Evolutionary conservation across 352 stramenopile genomes (phyloP), one percentile per base, ranked within the genome.

Genomic region (Lagenidium giganteum): DNA sequence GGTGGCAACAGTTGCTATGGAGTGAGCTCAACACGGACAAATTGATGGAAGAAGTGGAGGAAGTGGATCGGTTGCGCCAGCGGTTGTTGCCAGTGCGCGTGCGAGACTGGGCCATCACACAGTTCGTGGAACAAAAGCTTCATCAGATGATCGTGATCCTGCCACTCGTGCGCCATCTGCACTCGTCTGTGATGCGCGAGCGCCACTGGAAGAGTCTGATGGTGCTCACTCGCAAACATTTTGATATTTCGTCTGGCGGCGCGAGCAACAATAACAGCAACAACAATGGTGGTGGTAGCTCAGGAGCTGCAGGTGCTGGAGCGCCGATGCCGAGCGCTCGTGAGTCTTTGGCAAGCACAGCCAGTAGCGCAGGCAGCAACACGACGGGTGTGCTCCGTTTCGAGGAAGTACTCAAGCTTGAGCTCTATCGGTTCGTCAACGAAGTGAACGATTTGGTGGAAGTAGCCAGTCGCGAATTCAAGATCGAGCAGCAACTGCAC

Each of bases 401-500:
- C 17, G 77, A 96, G 55, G 88, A 98, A 46, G 92, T 98, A 41
- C 77, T 98, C 29, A 69, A 74, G 31, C 67, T 98, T 14, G 85
- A 97, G 30, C 67, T 98, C 22, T 83, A 97, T 51, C 71, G 73
- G 5, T 91, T 96, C 43, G 91, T 96, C 17, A 94, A 94, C 39
- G 87, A 97, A 52, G 91, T 98, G 27, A 91, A 95, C 49, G 93
- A 98, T 34, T 73, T 98, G 16, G 87, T 98, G 2, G 93, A 98
- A 58, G 95, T 96, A 45, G 94, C 93, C 37, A 87, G 74, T 13
- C 95, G 96, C n/a, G 94, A 98, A 42, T 95, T 97, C 46, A 98
- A 98, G 64, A 98, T 98, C 47, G 94, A 98, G 53, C 95, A 96
- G 50, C 94, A 98, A 38, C 65, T 98, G 16, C 70, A 64, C 2